Percentiles rank a stretch among this genome's conserved stretches.
Conservation (phyloP, 345 rosid genomes). For the Dipteronia sinensis region DNA sequence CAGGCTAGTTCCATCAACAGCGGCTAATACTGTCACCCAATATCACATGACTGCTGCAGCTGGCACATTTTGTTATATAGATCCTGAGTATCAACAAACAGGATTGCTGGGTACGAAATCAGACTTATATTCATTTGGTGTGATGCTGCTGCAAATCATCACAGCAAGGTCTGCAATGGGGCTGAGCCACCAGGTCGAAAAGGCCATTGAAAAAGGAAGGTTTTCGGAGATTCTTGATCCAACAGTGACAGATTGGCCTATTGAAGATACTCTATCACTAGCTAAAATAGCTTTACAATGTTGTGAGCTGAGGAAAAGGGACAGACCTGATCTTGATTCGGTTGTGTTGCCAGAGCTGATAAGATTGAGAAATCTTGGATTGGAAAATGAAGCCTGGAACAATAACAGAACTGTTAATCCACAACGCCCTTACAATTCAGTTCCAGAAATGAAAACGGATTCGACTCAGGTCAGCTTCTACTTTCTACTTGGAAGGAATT, state of each 20-base stretch:
- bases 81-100: conserved; percentile 86
- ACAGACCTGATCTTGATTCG: conserved; percentile 72
- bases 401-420: background rate
- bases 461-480: conserved; percentile 35
- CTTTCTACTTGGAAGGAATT: background rate
- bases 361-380: conserved; percentile 49
- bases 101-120: conserved; percentile 89
- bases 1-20: conserved; percentile 64
- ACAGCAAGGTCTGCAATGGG: conserved; percentile 81
- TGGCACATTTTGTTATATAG: conserved; percentile 88
- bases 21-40: conserved; percentile 41
- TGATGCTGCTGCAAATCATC: conserved; percentile 73
- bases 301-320: conserved; percentile 78
- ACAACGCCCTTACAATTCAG: conserved; percentile 1
- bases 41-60: conserved; percentile 77
- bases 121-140: conserved; percentile 77
- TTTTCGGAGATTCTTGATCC: conserved; percentile 65
- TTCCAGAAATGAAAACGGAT: background rate
- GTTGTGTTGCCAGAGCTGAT: conserved; percentile 65
- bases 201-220: conserved; percentile 56
- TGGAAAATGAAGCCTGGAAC: conserved; percentile 23
- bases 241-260: conserved; percentile 72
- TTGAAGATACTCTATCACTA: conserved; percentile 53
- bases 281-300: conserved; percentile 74
- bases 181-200: conserved; percentile 53